Evolutionary conservation across 306 rosid genomes (phyloP).

Genomic region (Casuarina cunninghamiana): DNA sequence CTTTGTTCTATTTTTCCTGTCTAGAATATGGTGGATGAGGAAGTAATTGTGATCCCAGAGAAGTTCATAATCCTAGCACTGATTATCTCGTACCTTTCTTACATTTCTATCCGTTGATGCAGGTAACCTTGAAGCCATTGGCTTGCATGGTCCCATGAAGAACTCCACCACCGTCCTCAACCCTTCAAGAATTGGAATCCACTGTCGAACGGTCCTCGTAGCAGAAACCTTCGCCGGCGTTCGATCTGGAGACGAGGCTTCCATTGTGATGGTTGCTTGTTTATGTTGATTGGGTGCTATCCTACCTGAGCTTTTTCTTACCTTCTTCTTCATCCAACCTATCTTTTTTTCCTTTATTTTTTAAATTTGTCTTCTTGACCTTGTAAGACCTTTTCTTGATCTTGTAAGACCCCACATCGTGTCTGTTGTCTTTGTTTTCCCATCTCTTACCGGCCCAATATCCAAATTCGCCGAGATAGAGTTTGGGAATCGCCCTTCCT

Average conservation of each 20-base stretch:
- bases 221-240: conserved; percentile 34
- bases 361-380: conserved; percentile 77
- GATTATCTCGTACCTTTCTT: conserved; percentile 34
- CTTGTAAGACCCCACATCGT: conserved; percentile 74
- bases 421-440: conserved; percentile 23
- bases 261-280: conserved; percentile 14
- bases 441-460: conserved; percentile 17
- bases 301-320: conserved; percentile 83
- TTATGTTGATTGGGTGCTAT: conserved; percentile 61
- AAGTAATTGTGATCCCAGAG: not conserved
- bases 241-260: conserved; percentile 31
- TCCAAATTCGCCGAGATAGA: conserved; percentile 33
- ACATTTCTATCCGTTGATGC: conserved; percentile 29
- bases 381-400: conserved; percentile 99
- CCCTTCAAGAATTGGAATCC: conserved; percentile 35
- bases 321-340: conserved; percentile 13
- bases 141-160: conserved; percentile 37
- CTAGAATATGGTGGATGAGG: not conserved
- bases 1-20: conserved; percentile 1
- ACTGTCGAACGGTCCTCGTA: conserved; percentile 25
- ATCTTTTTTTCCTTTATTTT: not conserved
- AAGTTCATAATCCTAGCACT: conserved; percentile 19
- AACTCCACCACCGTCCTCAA: conserved; percentile 32
- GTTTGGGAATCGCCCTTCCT: conserved; percentile 31
- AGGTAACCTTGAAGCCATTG: conserved; percentile 33